Base-by-base conservation (phyloP, 805 yeast species). In the Saccharomycopsis guyanensis region DNA sequence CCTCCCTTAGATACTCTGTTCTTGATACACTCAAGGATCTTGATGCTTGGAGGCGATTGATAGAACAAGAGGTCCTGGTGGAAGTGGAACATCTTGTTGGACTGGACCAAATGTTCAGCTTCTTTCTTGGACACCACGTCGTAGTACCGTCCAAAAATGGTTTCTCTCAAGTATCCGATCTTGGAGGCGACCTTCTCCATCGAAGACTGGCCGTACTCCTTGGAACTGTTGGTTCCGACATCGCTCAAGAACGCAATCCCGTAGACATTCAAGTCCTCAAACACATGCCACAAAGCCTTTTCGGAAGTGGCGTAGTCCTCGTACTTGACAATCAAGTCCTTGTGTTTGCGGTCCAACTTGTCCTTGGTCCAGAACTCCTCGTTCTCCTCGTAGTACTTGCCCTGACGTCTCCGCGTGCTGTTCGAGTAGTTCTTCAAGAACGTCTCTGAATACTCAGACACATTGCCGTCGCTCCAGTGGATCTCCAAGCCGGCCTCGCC, bases 31-130 rank as follows among this genome's bases (percentile, higher is more conserved):
- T 84, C 93, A 38, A 84, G 66, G 34, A 82, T 59, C 60, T 84
- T 89, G 38, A 84, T 63, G 0, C 91, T 91, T 1, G 94, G 94
- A 2, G 89, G 89, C 8, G 87, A 77, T 59, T 84, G 89, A 57
- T 82, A 78, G 63, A 83, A 84, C 39, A 79, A 68, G 22, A 84
- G 67, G 57, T 85, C 93, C 82, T 82, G 84, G 56, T 84, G 94
- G 42, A 84, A 66, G 2, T 88, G 88, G 35, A 85, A 68, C 54
- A 74, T 74, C 6, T 69, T 70, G 42, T 72, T 68, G 3, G 93
- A 80, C 56, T 81, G 76, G 3, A 89, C 89, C 42, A 84, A 79
- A 54, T 84, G 82, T 46, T 71, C 75, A 10, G 88, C 82, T 22
- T 56, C 55, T 45, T 69, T 66, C 3, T 72, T 69, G 7, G 73